These are phyloP conservation scores for Delonix regia DNA, from an alignment of 306 rosid species.

Conservation along the genomic window DNA sequence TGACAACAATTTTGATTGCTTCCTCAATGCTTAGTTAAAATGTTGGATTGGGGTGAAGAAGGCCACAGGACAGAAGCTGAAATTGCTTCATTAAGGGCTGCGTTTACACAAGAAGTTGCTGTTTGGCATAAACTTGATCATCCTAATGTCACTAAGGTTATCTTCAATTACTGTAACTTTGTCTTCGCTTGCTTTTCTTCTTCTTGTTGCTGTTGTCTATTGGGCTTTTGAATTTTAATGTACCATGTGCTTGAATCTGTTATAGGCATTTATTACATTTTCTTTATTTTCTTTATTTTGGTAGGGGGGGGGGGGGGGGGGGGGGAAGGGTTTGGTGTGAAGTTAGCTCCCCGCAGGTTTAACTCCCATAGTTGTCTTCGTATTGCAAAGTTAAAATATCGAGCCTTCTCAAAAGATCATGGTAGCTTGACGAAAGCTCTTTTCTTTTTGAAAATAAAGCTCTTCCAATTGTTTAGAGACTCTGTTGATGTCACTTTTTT, in stretches of 20 bases:
- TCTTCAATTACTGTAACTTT: conserved; percentile 24
- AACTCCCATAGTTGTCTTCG: neutral
- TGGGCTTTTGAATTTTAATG: neutral
- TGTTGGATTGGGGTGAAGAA: conserved; percentile 98
- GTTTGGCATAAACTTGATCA: conserved; percentile 97
- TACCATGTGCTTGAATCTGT: neutral
- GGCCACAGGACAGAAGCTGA: conserved; percentile 89
- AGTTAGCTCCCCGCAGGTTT: neutral
- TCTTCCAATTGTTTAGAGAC: conserved; percentile 8
- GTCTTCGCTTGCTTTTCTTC: neutral
- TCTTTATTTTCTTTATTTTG: neutral
- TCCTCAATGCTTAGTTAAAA: conserved; percentile 58
- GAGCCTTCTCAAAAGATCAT: too few relatives aligned
- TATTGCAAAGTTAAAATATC: neutral
- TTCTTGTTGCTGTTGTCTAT: neutral
- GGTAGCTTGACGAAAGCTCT: too few relatives aligned
- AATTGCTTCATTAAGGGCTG: conserved; percentile 76
- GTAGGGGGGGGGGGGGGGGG: neutral
- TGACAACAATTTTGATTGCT: conserved; percentile 28
- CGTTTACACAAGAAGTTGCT: conserved; percentile 90
- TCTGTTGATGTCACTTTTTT: conserved; percentile 9
- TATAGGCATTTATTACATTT: neutral
- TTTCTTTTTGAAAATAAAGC: neutral
- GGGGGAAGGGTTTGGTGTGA: too few relatives aligned
- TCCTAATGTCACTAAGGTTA: conserved; percentile 87